Evolutionary conservation across 495 filamentous ascomycete species (phyloP).

Genomic region (Penicillium coffeae): DNA sequence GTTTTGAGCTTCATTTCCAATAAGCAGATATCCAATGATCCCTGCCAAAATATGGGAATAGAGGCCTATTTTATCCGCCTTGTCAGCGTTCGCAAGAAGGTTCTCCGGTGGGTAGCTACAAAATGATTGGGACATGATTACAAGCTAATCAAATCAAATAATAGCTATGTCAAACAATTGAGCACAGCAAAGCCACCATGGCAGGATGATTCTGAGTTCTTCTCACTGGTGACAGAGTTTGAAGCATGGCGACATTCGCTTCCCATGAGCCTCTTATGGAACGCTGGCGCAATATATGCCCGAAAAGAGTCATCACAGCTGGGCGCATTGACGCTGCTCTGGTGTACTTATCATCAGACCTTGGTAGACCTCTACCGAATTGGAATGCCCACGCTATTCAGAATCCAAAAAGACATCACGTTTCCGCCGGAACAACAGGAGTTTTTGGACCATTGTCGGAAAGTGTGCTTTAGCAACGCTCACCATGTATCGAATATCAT

Average conservation of each 20-base stretch:
- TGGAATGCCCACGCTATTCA: conserved; percentile 27
- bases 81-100: conserved; percentile 25
- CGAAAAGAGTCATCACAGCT: conserved; percentile 28
- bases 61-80: conserved; percentile 30
- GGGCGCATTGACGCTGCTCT: conserved; percentile 24
- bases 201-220: conserved; percentile 27
- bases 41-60: conserved; percentile 28
- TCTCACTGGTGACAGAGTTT: conserved; percentile 18
- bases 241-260: conserved; percentile 22
- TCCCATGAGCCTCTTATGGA: conserved; percentile 23
- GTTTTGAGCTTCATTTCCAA: conserved; percentile 17
- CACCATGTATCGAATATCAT: conserved; percentile 24
- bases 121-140: no score
- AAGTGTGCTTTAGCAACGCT: conserved; percentile 22
- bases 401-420: conserved; percentile 23
- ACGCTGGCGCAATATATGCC: conserved; percentile 23
- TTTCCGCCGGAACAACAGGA: conserved; percentile 26
- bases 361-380: conserved; percentile 30
- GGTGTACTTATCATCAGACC: conserved; percentile 27
- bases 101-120: conserved; percentile 17
- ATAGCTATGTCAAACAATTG: conserved; percentile 34
- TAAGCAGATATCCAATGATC: conserved; percentile 9
- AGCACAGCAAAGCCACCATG: conserved; percentile 25
- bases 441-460: conserved; percentile 18
- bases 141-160: not conserved